phyloP scores from a whole-genome alignment of 192 early-diverging fungal species.

The Oehlia diaphana region DNA sequence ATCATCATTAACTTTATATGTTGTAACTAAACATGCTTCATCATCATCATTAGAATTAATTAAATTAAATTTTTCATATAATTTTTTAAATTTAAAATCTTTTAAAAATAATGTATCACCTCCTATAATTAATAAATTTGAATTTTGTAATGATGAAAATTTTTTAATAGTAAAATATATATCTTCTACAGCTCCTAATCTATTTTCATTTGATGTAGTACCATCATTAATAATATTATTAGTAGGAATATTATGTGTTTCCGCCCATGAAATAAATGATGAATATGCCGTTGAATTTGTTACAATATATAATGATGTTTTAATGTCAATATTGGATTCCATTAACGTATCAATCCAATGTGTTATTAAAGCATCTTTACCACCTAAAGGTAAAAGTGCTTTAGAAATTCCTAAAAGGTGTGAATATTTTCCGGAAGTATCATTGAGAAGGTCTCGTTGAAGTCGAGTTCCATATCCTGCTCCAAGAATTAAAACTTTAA shows the following conservation, averaged over 20 bases:
- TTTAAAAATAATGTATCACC: slow-evolving; percentile 61
- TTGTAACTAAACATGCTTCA: slow-evolving; percentile 43
- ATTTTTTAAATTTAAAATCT: slow-evolving; percentile 49
- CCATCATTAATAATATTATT: slow-evolving; percentile 52
- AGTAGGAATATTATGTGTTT: slow-evolving; percentile 33
- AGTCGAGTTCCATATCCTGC: slow-evolving; percentile 65
- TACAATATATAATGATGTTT: slow-evolving; percentile 40
- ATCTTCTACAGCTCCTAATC: slow-evolving; percentile 60
- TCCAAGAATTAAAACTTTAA: slow-evolving; percentile 52
- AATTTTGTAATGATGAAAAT: slow-evolving; percentile 28
- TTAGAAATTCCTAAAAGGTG: slow-evolving; percentile 44
- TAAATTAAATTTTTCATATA: slow-evolving; percentile 32
- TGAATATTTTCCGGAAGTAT: slow-evolving; percentile 32
- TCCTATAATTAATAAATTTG: slow-evolving; percentile 52
- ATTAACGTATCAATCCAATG: slow-evolving; percentile 36
- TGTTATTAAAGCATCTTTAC: slow-evolving; percentile 43
- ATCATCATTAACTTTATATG: slow-evolving; percentile 46
- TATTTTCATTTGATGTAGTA: slow-evolving; percentile 47
- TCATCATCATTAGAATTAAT: neutral
- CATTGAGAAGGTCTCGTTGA: slow-evolving; percentile 47
- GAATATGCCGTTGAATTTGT: slow-evolving; percentile 46
- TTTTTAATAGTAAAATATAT: slow-evolving; percentile 44
- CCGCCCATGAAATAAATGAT: slow-evolving; percentile 50
- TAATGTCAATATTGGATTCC: slow-evolving; percentile 26
- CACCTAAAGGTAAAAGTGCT: slow-evolving; percentile 47